Base-by-base conservation (phyloP, 1,139 yeast genomes). In the Arxiozyma telluris region DNA sequence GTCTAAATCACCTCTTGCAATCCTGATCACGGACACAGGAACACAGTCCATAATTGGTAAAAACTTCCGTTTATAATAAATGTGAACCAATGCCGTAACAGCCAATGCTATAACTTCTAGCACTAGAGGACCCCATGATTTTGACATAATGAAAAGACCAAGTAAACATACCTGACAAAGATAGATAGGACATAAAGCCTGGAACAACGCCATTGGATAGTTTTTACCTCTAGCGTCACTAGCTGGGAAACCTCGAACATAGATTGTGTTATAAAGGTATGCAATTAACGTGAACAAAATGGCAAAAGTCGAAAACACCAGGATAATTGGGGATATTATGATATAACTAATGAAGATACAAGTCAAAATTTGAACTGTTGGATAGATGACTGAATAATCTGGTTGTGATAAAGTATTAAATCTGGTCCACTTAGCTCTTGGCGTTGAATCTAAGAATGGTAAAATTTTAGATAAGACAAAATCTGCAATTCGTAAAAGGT, bases 371-470 rank as follows among this genome's bases (percentile, higher is more conserved):
- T 95, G 84, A 55, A 82, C 80, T 0, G 80, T 76, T 0, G 96
- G 94, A 64, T 84, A 89, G 1, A 79, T 69, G 1, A 88, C 77
- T 2, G 96, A 96, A 90, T 93, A 87, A 49, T 76, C 73, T 11
- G 84, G 76, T 44, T 72, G 71, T 1, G 77, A 68, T 38, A 81
- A 68, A 1, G 64, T 72, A 23, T 82, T 80, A 46, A 75, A 66
- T 58, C 87, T 73, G 7, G 62, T 63, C 71, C 84, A 81, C 61
- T 78, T 81, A 64, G 80, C 79, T 59, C 96, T 76, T 8, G 94
- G 95, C 0, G 96, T 84, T 17, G 68, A 72, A 59, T 82, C 87
- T 18, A 72, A 59, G 34, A 70, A 53, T 0, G 70, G 65, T 25
- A 79, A 57, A 22, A 73, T 72, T 54, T 76, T 72, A n/a, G 76